A percentile compares a stretch with the other conserved stretches of the same genome.
Evolutionary conservation across 495 filamentous ascomycete species (phyloP).

Genomic region (Jackrogersella minutella): DNA sequence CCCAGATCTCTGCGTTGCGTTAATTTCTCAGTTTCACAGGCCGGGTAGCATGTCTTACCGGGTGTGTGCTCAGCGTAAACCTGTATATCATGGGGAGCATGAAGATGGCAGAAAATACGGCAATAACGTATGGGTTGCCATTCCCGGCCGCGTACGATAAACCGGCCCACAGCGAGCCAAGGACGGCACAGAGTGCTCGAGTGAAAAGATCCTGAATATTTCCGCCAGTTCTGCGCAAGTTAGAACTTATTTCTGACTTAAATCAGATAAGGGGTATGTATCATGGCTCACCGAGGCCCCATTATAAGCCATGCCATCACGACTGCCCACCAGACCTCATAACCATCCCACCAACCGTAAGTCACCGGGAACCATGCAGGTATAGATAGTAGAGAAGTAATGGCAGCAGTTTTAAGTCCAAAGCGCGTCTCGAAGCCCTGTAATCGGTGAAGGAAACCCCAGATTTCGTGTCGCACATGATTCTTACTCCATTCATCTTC

Average conservation of each 20-base stretch:
- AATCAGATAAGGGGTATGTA: neutral
- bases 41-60: slow-evolving; percentile 41
- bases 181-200: slow-evolving; percentile 53
- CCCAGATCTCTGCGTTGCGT: slow-evolving; percentile 50
- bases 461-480: slow-evolving; percentile 53
- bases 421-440: slow-evolving; percentile 67
- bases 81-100: slow-evolving; percentile 67
- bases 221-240: slow-evolving; percentile 58
- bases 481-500: slow-evolving; percentile 34
- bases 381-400: slow-evolving; percentile 59
- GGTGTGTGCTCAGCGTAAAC: slow-evolving; percentile 63
- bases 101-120: slow-evolving; percentile 62
- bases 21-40: neutral
- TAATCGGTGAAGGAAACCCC: slow-evolving; percentile 59
- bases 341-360: slow-evolving; percentile 59
- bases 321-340: slow-evolving; percentile 65
- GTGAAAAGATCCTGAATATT: slow-evolving; percentile 63
- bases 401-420: slow-evolving; percentile 62
- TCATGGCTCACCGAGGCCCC: slow-evolving; percentile 52
- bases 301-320: slow-evolving; percentile 67
- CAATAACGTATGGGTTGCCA: slow-evolving; percentile 63
- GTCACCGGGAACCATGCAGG: slow-evolving; percentile 60
- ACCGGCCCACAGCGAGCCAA: slow-evolving; percentile 64
- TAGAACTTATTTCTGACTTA: neutral
- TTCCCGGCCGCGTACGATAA: slow-evolving; percentile 57